Evolutionary conservation across 208 protist species (phyloP), one percentile per base, ranked within the genome.

Genomic region (Lotmaria passim): DNA sequence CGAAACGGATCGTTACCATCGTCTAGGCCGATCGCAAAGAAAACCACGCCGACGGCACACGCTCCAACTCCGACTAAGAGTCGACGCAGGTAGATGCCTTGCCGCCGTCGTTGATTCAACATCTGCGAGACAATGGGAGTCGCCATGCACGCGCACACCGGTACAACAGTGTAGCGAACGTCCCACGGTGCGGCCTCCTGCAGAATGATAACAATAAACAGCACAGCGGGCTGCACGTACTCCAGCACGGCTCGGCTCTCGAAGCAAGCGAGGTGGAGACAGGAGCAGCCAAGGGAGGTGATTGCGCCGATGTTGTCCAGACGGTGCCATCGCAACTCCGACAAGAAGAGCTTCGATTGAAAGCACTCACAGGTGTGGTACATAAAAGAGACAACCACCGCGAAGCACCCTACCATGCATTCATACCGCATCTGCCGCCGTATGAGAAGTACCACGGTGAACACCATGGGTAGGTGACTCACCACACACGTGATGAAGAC

Each of bases 231-330:
- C 69, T 91, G 87, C 24, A 53, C 1, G 19, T 55, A 52, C 19
- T 72, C 74, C 23, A 87, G 73, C 28, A 83, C 19, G 2, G 66
- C 36, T 3, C 55, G 73, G 36, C 78, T 72, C 15, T 63, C 64
- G 36, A 92, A 63, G 41, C 64, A 67, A 26, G 75, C 63, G 30
- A 84, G 50, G 44, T 75, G 86, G 0, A 89, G 64, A 51, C 58
- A 87, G 44, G 75, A 83, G 52, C 80, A 79, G 3, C 85, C 82
- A 0, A 92, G 38, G 1, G 47, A 69, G 5, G 73, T 64, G 41
- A 93, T 79, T 17, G 77, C 85, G n/a, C 71, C 73, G 55, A 93
- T 81, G 63, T 95, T 95, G 63, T 95, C 87, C 0, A 93, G 71
- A 0, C 77, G 78, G 56, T 95, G 90, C 88, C 87, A 91, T 34